phyloP scores from a whole-genome alignment of 805 yeast species.

The Suhomyces faveliae region DNA sequence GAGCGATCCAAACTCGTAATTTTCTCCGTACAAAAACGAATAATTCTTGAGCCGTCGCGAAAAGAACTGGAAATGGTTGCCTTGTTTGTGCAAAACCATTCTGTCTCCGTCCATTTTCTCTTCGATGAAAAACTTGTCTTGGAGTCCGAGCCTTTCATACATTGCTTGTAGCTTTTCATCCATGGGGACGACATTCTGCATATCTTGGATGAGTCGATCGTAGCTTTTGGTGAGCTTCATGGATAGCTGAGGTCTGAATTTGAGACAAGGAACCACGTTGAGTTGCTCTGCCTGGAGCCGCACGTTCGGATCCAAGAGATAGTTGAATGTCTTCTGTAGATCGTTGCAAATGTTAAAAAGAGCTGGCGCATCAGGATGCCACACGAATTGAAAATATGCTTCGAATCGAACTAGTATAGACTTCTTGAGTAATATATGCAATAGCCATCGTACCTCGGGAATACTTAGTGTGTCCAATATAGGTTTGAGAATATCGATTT shows the following conservation, averaged over 20 bases:
- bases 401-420: conserved; percentile 65
- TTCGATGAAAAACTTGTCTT: conserved; percentile 60
- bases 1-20: conserved; percentile 49
- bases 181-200: conserved; percentile 34
- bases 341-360: conserved; percentile 65
- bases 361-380: conserved; percentile 79
- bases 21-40: conserved; percentile 64
- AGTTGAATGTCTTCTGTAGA: conserved; percentile 55
- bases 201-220: conserved; percentile 46
- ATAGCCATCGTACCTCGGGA: conserved; percentile 64
- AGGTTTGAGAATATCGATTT: conserved; percentile 45
- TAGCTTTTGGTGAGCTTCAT: conserved; percentile 52
- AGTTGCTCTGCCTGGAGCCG: conserved; percentile 43
- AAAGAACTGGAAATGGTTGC: conserved; percentile 51
- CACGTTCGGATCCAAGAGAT: conserved; percentile 48
- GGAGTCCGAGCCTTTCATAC: conserved; percentile 15
- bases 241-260: conserved; percentile 79
- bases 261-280: conserved; percentile 44
- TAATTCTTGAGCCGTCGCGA: conserved; percentile 74
- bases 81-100: conserved; percentile 67
- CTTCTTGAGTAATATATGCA: conserved; percentile 62
- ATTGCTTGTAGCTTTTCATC: conserved; percentile 16
- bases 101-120: conserved; percentile 96
- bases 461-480: conserved; percentile 55
- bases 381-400: conserved; percentile 50